Evolutionary conservation across 208 protist species (phyloP), one percentile per base, ranked within the genome.

Genomic region (Leishmania tropica): DNA sequence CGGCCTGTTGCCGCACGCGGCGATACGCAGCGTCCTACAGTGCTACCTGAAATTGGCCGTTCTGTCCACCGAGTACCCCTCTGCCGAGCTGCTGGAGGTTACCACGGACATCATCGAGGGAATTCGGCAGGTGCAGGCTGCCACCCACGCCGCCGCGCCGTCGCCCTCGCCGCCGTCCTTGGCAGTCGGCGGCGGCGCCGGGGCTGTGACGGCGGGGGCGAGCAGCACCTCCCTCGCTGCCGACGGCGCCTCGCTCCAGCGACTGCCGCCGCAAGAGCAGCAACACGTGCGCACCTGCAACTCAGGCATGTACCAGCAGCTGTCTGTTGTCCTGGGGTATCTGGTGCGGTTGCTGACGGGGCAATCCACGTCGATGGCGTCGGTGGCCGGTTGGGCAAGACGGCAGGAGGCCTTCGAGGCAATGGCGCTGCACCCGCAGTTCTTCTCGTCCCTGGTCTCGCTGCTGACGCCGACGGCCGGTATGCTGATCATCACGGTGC

Each of bases 241-340:
- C 4, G 89, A 90, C 48, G 65, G 77, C 10, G 74, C 73, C 67
- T 77, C 87, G 0, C 70, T 90, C 65, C 90, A 92, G 80, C 89
- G 87, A 3, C 84, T 95, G 24, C 92, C 88, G 79, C 90, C 92
- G 42, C 93, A 94, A 84, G 94, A 94, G 84, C 94, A 96, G 79
- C 94, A 96, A 80, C 92, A 95, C 83, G 88, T 95, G 24, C 92
- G 92, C 60, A 92, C 85, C 62, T 97, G 93, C 86, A 90, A 91
- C 73, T 87, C 88, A 1, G 92, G 90, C 68, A 97, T 97, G 94
- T 95, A 96, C 83, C 90, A 96, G 80, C 93, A 97, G 82, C 93
- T 96, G 62, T 85, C 91, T 24, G 76, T 87, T 40, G 92, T 94
- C 35, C 87, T 97, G 24, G 77, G 84, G 45, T 84, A 89, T 85